A percentile compares a stretch with the other conserved stretches of the same genome.
Conservation (phyloP, 2,329 filamentous ascomycete species). For the Colletotrichum liaoningense region DNA sequence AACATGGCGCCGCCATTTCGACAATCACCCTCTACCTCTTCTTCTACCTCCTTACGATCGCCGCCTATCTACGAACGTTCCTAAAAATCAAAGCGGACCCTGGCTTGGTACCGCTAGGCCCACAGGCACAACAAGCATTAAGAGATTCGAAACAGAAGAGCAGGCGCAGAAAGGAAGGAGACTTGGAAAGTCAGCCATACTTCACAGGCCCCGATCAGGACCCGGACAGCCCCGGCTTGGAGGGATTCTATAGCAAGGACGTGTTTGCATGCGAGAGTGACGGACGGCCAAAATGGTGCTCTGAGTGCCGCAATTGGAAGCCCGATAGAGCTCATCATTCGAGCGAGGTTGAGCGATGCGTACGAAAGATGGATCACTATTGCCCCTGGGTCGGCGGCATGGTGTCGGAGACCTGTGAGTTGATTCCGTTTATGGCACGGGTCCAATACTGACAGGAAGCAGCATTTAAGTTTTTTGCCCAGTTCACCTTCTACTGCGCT, state of each 20-base stretch:
- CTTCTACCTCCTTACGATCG: constrained; percentile 73
- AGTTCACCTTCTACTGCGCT: constrained; percentile 82
- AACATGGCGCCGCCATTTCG: constrained; percentile 69
- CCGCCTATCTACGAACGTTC: constrained; percentile 78
- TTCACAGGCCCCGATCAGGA: constrained; percentile 54
- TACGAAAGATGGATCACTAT: constrained; percentile 93
- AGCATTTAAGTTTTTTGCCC: constrained; percentile 92
- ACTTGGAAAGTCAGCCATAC: constrained; percentile 49
- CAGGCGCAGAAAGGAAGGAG: constrained; percentile 41
- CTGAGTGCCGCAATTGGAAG: constrained; percentile 87
- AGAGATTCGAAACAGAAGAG: constrained; percentile 36
- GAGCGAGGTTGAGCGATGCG: constrained; percentile 82
- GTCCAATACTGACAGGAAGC: constrained; percentile 5
- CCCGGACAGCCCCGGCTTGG: constrained; percentile 75
- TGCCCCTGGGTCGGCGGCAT: constrained; percentile 98
- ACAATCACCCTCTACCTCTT: constrained; percentile 80
- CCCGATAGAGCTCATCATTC: constrained; percentile 90
- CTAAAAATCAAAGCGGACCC: constrained; percentile 76
- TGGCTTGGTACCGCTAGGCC: constrained; percentile 76
- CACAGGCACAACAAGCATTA: constrained; percentile 29
- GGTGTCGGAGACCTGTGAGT: constrained; percentile 80
- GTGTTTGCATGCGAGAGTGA: constrained; percentile 86
- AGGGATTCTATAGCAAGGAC: constrained; percentile 83
- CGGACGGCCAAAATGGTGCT: constrained; percentile 89
- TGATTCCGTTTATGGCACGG: constrained; percentile 7